Conservation (phyloP, 805 yeast genomes). For the Yueomyces sp. region DNA sequence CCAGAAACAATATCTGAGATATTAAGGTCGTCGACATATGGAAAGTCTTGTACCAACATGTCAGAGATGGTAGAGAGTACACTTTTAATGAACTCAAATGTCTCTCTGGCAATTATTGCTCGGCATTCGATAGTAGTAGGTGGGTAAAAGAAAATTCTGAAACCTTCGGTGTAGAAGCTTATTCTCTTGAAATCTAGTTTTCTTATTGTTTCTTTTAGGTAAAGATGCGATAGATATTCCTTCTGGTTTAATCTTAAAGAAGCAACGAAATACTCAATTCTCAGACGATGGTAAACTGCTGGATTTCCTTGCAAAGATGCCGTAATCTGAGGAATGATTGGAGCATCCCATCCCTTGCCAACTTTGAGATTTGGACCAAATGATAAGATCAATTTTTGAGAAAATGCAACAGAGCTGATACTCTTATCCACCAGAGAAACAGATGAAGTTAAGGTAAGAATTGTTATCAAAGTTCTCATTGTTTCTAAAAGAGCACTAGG, state of each 20-base stretch:
- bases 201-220: slow-evolving; percentile 6
- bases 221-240: slow-evolving; percentile 17
- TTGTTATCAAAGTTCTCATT: slow-evolving; percentile 9
- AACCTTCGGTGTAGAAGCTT: slow-evolving; percentile 25
- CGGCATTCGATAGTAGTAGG: slow-evolving; percentile 17
- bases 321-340: slow-evolving; percentile 7
- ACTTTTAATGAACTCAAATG: slow-evolving; percentile 22
- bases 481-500: slow-evolving; percentile 17
- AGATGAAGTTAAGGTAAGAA: slow-evolving; percentile 12
- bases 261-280: slow-evolving; percentile 20
- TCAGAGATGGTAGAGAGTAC: slow-evolving; percentile 18
- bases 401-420: slow-evolving; percentile 8
- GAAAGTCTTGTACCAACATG: slow-evolving; percentile 11
- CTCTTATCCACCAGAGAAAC: slow-evolving; percentile 7
- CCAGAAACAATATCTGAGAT: slow-evolving; percentile 15
- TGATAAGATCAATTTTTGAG: slow-evolving; percentile 10
- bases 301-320: slow-evolving; percentile 10
- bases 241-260: slow-evolving; percentile 22
- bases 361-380: slow-evolving; percentile 11
- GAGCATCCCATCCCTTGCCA: slow-evolving; percentile 11
- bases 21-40: slow-evolving; percentile 12
- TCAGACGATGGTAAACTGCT: slow-evolving; percentile 9
- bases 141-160: slow-evolving; percentile 22
- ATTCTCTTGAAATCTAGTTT: slow-evolving; percentile 12
- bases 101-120: slow-evolving; percentile 13